Evolutionary conservation across 805 yeast species (phyloP).

Genomic region (Blastobotrys peoriensis): DNA sequence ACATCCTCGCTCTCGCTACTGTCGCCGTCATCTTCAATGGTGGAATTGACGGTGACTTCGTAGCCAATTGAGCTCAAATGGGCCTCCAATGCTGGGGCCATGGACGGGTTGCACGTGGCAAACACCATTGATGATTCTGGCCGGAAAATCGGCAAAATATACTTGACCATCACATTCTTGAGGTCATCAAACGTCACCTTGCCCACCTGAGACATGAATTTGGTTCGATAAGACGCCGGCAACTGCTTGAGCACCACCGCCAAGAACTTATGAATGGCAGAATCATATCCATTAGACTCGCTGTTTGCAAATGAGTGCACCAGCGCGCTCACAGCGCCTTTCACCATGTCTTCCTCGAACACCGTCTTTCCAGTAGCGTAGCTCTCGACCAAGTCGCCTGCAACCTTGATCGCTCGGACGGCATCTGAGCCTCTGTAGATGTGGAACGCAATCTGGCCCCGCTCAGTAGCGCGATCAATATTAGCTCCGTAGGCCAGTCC

Average conservation of each 20-base stretch:
- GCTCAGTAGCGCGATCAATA: constrained; percentile 52
- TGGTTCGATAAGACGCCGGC: constrained; percentile 58
- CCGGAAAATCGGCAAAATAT: constrained; percentile 61
- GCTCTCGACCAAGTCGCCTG: constrained; percentile 56
- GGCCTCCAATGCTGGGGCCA: constrained; percentile 40
- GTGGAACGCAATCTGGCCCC: constrained; percentile 58
- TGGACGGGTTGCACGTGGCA: constrained; percentile 67
- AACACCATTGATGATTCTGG: constrained; percentile 53
- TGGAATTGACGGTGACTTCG: constrained; percentile 50
- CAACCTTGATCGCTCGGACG: constrained; percentile 50
- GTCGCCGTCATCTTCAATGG: constrained; percentile 31
- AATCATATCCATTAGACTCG: constrained; percentile 57
- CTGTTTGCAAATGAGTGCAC: constrained; percentile 64
- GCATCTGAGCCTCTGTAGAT: constrained; percentile 84
- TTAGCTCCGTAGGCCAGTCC: constrained; percentile 90
- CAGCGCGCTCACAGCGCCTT: constrained; percentile 70
- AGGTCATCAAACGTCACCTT: constrained; percentile 45
- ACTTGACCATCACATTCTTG: constrained; percentile 43
- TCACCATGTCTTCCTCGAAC: constrained; percentile 55
- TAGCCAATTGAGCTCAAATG: constrained; percentile 55
- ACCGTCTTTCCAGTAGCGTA: constrained; percentile 47
- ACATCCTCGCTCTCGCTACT: constrained; percentile 21
- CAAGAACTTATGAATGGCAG: constrained; percentile 60
- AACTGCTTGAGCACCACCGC: constrained; percentile 63
- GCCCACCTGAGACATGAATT: constrained; percentile 48